Base-by-base conservation (phyloP, 2,329 filamentous ascomycete genomes). In the Pseudogymnoascus sp. region DNA sequence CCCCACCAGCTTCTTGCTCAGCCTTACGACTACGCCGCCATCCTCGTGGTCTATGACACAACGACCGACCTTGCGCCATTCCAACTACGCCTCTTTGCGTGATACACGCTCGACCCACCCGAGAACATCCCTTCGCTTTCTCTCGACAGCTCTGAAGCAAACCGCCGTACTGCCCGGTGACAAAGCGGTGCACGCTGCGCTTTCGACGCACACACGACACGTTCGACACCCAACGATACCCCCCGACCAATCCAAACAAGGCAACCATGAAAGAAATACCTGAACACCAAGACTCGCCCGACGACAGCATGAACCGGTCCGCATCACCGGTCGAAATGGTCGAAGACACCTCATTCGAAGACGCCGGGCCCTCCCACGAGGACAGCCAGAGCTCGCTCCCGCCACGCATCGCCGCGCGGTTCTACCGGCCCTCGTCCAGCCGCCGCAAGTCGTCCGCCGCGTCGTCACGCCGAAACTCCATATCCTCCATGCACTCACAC, bases 391-490 rank as follows among this genome's bases (percentile, higher is more conserved):
- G 11, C 70, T 83, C 85, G 59, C 89, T 88, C 50, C 89, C 89
- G 60, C 85, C 89, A 30, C 87, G 86, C 70, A 87, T 92, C 70
- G 88, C 88, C 67, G 88, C 88, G 60, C 87, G 89, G 65, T 90
- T 93, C 77, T 89, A 89, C 74, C 82, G 85, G 63, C 82, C 81
- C 36, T 82, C 79, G 4, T 84, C 84, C 66, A 82, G 79, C 64
- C 85, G 87, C 66, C 85, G 87, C 68, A 89, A 87, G 72, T 86
- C 87, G 62, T 91, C 89, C 22, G 88, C 89, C 12, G 84, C 88
- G 22, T 91, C 89, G 1, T 91, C 89, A 30, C 86, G 89, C 66
- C 85, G 89, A 64, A 91, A 91, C 74, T 91, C 88, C 62, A 82
- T 91, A 30, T 91, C 89, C 3, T 92, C 89, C 1, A 84, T 80